Conservation (phyloP, 208 protist species). For the Trypanosoma melophagium region DNA sequence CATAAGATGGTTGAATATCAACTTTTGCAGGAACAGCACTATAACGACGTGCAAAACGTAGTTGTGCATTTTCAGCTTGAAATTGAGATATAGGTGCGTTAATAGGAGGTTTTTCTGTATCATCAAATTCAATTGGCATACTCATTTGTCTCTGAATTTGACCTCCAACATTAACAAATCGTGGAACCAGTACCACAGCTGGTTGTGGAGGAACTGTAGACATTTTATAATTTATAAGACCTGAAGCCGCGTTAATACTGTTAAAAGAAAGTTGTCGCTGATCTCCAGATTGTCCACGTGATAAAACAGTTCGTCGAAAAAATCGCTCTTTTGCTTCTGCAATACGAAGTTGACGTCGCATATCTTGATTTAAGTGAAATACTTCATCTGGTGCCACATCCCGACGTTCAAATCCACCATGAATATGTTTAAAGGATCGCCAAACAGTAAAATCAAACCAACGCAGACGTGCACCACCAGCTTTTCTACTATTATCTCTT, state of each 20-base stretch:
- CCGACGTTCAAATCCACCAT: conserved; percentile 84
- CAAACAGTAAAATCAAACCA: conserved; percentile 92
- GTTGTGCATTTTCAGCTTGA: conserved; percentile 48
- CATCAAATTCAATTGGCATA: conserved; percentile 21
- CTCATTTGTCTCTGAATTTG: conserved; percentile 65
- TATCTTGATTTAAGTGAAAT: conserved; percentile 87
- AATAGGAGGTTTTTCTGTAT: conserved; percentile 21
- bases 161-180: conserved; percentile 81
- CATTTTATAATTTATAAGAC: too few relatives aligned
- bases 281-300: neutral
- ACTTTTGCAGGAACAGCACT: conserved; percentile 55
- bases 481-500: conserved; percentile 21
- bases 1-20: conserved; percentile 14
- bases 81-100: conserved; percentile 29
- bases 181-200: conserved; percentile 25
- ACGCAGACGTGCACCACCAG: conserved; percentile 37
- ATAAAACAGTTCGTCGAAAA: conserved; percentile 25
- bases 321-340: conserved; percentile 75
- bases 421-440: conserved; percentile 92
- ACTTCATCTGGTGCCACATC: conserved; percentile 89
- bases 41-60: conserved; percentile 67
- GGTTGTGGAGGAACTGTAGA: neutral
- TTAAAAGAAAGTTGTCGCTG: neutral
- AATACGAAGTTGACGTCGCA: conserved; percentile 79
- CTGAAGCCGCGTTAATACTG: neutral